Percentiles rank a stretch among this genome's conserved stretches.
phyloP scores from a whole-genome alignment of 208 protist species.

The Leishmania mexicana region DNA sequence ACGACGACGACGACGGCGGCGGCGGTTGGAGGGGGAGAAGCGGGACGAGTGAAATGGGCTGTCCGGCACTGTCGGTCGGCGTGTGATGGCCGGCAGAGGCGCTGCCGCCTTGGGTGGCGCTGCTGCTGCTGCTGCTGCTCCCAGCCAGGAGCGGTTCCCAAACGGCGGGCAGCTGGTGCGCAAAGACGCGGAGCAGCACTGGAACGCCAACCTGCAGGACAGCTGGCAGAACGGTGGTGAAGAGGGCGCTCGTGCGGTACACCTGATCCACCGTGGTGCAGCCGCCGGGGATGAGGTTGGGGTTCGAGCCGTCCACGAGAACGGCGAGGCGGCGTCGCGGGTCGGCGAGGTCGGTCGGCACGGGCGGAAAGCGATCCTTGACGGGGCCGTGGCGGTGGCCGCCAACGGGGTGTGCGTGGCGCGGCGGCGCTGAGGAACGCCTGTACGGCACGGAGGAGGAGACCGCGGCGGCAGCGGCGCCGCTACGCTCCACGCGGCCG shows the following conservation, averaged over 20 bases:
- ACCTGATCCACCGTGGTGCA: slow-evolving; percentile 25
- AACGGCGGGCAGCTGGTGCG: slow-evolving; percentile 60
- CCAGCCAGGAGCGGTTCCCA: slow-evolving; percentile 61
- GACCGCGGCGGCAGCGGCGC: not conserved
- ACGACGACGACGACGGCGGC: not conserved
- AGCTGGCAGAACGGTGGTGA: slow-evolving; percentile 60
- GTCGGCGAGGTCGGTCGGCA: slow-evolving; percentile 63
- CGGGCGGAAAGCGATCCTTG: slow-evolving; percentile 80
- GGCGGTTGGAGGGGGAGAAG: not conserved
- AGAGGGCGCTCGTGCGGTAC: slow-evolving; percentile 38
- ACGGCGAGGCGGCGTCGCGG: slow-evolving; percentile 77
- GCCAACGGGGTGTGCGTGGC: not conserved
- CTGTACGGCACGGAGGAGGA: not conserved
- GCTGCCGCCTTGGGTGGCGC: not conserved
- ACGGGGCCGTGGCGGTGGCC: slow-evolving; percentile 52
- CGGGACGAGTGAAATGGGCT: slow-evolving; percentile 1
- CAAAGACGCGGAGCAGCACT: slow-evolving; percentile 81
- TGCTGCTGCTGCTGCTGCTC: slow-evolving; percentile 1
- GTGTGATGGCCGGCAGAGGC: not conserved
- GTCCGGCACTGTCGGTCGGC: not conserved
- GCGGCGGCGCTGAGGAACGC: not conserved
- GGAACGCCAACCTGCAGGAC: slow-evolving; percentile 74
- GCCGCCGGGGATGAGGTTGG: slow-evolving; percentile 33
- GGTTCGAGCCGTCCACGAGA: slow-evolving; percentile 74
- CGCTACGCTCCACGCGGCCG: not conserved